phyloP scores from a whole-genome alignment of 768 basidiomycete species.

The Hirschioporus abietinus region DNA sequence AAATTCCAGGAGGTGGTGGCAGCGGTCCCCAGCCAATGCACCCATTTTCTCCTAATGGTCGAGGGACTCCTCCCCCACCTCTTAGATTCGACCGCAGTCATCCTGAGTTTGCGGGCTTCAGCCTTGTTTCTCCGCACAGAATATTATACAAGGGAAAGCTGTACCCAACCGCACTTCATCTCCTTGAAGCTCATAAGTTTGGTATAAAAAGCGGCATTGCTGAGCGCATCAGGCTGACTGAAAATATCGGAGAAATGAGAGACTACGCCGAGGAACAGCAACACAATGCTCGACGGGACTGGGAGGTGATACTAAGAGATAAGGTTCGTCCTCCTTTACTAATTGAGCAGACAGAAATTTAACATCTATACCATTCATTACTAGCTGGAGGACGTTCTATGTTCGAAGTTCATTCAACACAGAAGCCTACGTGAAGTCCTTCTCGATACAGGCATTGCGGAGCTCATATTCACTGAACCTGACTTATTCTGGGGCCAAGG shows the following conservation, averaged over 20 bases:
- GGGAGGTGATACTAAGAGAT: constrained; percentile 46
- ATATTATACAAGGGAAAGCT: constrained; percentile 47
- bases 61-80: constrained; percentile 13
- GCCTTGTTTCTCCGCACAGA: constrained; percentile 62
- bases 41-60: constrained; percentile 11
- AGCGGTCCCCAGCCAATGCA: constrained; percentile 3
- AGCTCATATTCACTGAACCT: constrained; percentile 48
- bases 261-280: constrained; percentile 24
- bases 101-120: constrained; percentile 40
- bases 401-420: constrained; percentile 70
- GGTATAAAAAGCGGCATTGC: constrained; percentile 45
- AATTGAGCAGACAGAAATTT: background rate
- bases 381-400: constrained; percentile 67
- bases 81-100: constrained; percentile 38
- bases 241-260: constrained; percentile 34
- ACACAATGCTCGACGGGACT: constrained; percentile 45
- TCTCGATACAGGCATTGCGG: constrained; percentile 44
- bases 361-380: background rate
- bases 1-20: background rate
- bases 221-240: constrained; percentile 46
- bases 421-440: constrained; percentile 48
- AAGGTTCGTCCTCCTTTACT: constrained; percentile 34
- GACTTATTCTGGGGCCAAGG: constrained; percentile 72
- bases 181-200: constrained; percentile 76
- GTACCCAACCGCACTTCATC: constrained; percentile 69